Conservation (phyloP, 257 asterid species). For the Verbascum thapsus region DNA sequence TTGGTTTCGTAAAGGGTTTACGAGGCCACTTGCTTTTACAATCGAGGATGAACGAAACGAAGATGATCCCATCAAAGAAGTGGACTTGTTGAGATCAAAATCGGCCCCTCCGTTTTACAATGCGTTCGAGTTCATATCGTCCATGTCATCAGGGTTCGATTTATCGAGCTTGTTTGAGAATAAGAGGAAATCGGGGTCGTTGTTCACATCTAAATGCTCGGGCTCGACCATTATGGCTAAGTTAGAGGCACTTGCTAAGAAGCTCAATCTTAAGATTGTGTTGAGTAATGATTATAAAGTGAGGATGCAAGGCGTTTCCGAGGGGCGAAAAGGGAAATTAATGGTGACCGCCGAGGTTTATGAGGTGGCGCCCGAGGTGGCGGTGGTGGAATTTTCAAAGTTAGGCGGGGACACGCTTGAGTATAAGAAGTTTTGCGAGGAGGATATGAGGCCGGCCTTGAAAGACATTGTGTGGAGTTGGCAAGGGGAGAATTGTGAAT, state of each 20-base stretch:
- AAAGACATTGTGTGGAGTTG: conserved; percentile 94
- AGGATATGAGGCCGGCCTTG: conserved; percentile 72
- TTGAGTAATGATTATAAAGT: conserved; percentile 56
- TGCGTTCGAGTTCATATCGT: conserved; percentile 78
- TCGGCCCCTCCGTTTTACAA: conserved; percentile 68
- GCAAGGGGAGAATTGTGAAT: conserved; percentile 71
- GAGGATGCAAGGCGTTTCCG: conserved; percentile 63
- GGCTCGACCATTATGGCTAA: conserved; percentile 50
- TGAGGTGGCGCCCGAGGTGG: conserved; percentile 83
- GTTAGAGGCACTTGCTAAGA: conserved; percentile 64
- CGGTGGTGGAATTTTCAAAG: conserved; percentile 79
- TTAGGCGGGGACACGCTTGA: conserved; percentile 82
- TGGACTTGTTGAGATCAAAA: conserved; percentile 40
- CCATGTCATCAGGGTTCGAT: conserved; percentile 89
- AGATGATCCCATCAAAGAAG: conserved; percentile 25
- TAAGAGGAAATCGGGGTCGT: conserved; percentile 48
- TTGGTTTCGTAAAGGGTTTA: conserved; percentile 61
- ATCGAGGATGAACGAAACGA: conserved; percentile 31
- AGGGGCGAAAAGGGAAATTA: conserved; percentile 74
- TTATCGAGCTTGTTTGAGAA: conserved; percentile 61
- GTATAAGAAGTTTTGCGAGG: conserved; percentile 72
- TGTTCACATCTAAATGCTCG: conserved; percentile 70
- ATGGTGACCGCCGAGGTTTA: conserved; percentile 69
- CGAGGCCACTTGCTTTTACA: conserved; percentile 39
- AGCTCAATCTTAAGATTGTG: conserved; percentile 44